Evolutionary conservation across 2,329 filamentous ascomycete species (phyloP).

Genomic region (Metarhizium guizhouense): DNA sequence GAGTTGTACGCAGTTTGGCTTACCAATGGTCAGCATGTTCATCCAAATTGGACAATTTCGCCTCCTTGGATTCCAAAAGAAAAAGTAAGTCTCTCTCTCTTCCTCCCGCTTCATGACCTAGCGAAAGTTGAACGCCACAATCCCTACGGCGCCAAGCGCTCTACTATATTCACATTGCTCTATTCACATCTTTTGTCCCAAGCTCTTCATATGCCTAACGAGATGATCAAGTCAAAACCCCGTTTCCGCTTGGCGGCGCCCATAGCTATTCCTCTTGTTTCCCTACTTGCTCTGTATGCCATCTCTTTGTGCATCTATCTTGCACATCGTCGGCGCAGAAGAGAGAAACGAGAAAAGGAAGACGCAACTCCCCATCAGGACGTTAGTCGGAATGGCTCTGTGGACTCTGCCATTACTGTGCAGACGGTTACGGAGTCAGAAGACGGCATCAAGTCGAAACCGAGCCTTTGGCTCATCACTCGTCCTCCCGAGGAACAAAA

Average conservation of each 20-base stretch:
- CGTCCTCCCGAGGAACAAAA: not conserved
- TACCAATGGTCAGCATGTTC: constrained; percentile 12
- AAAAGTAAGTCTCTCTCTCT: constrained; percentile 9
- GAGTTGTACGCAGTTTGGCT: constrained; percentile 22
- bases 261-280: constrained; percentile 20
- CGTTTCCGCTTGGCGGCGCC: constrained; percentile 18
- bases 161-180: not conserved
- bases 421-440: constrained; percentile 13
- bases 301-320: constrained; percentile 19
- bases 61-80: constrained; percentile 22
- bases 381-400: constrained; percentile 12
- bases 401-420: constrained; percentile 14
- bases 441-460: constrained; percentile 9
- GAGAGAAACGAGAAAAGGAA: constrained; percentile 11
- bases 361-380: constrained; percentile 9
- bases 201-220: constrained; percentile 3
- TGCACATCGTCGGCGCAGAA: constrained; percentile 17
- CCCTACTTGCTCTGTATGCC: constrained; percentile 20
- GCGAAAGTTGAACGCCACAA: not conserved
- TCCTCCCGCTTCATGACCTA: not conserved
- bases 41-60: constrained; percentile 20
- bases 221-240: constrained; percentile 10
- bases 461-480: constrained; percentile 6
- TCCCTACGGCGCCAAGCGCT: not conserved
- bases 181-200: not conserved